These are phyloP conservation scores for Cryphonectria japonica DNA, from an alignment of 2,329 filamentous ascomycete genomes.

Conservation along the genomic window DNA sequence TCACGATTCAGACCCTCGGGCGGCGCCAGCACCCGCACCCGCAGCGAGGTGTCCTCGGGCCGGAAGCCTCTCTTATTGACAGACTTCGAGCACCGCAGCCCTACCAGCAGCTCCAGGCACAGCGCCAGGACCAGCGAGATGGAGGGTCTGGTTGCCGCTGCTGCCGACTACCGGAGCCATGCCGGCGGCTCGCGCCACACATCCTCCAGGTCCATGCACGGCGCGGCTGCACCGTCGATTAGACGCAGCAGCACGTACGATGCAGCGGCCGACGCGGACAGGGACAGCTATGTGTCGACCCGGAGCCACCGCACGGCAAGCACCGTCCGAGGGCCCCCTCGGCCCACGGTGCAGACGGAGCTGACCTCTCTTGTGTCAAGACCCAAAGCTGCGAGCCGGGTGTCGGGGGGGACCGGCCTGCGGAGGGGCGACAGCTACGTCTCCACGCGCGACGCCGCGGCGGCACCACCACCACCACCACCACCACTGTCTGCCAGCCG, in stretches of 20 bases:
- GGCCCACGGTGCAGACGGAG: constrained; percentile 30
- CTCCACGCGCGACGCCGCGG: constrained; percentile 23
- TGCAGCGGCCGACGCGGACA: constrained; percentile 35
- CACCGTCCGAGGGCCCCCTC: constrained; percentile 39
- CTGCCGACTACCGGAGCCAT: constrained; percentile 26
- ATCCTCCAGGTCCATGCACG: constrained; percentile 15
- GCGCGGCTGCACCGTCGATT: constrained; percentile 26
- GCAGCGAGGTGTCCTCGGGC: constrained; percentile 45
- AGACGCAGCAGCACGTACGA: constrained; percentile 36
- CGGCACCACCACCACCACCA: not conserved
- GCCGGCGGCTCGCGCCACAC: constrained; percentile 33
- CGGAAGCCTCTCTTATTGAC: constrained; percentile 45
- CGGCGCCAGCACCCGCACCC: constrained; percentile 41
- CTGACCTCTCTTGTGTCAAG: constrained; percentile 34
- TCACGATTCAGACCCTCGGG: constrained; percentile 41
- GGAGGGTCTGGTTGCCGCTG: constrained; percentile 7
- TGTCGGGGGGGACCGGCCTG: constrained; percentile 32
- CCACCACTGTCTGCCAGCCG: constrained; percentile 26
- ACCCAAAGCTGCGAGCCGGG: constrained; percentile 36
- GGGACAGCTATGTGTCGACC: constrained; percentile 50
- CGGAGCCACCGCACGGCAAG: constrained; percentile 44
- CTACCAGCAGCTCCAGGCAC: constrained; percentile 38
- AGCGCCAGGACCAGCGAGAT: constrained; percentile 35
- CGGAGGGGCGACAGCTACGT: constrained; percentile 33
- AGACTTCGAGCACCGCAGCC: constrained; percentile 48